phyloP scores from a whole-genome alignment of 2,329 filamentous ascomycete species.

The Xylaria multiplex region DNA sequence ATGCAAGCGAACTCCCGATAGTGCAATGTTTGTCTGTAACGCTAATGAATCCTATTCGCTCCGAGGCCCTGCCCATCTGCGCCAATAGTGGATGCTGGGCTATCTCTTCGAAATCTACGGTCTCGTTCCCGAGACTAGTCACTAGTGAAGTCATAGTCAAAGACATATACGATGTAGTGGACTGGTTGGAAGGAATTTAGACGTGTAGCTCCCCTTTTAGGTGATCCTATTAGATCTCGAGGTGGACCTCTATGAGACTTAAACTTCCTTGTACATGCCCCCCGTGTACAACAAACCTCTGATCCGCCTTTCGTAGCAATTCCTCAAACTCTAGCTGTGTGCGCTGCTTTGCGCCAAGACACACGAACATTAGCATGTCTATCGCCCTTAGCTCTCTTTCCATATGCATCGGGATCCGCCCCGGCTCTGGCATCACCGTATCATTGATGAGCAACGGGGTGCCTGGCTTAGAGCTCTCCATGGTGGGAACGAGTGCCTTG shows the following conservation, averaged over 20 bases:
- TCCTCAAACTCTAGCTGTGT: conserved; percentile 20
- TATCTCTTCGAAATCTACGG: too few relatives aligned
- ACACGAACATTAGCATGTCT: conserved; percentile 25
- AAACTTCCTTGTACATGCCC: background rate
- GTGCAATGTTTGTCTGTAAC: too few relatives aligned
- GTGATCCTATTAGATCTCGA: background rate
- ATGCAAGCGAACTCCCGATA: too few relatives aligned
- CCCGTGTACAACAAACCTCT: conserved; percentile 19
- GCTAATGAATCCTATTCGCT: too few relatives aligned
- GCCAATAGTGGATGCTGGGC: too few relatives aligned
- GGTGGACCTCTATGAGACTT: conserved; percentile 24
- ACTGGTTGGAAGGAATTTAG: too few relatives aligned
- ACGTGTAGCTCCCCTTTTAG: too few relatives aligned
- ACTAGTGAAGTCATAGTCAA: too few relatives aligned
- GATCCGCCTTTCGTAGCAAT: conserved; percentile 26
- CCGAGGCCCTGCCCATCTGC: too few relatives aligned
- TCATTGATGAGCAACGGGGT: conserved; percentile 33
- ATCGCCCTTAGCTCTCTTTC: conserved; percentile 17
- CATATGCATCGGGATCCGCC: background rate
- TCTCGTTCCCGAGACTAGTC: too few relatives aligned
- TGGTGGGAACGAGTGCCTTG: conserved; percentile 17
- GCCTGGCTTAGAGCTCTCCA: conserved; percentile 16
- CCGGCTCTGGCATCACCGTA: conserved; percentile 12
- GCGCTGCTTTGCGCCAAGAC: conserved; percentile 21
- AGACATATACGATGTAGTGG: too few relatives aligned